Evolutionary conservation across 495 filamentous ascomycete species (phyloP).

Genomic region (Penicillium arizonense): DNA sequence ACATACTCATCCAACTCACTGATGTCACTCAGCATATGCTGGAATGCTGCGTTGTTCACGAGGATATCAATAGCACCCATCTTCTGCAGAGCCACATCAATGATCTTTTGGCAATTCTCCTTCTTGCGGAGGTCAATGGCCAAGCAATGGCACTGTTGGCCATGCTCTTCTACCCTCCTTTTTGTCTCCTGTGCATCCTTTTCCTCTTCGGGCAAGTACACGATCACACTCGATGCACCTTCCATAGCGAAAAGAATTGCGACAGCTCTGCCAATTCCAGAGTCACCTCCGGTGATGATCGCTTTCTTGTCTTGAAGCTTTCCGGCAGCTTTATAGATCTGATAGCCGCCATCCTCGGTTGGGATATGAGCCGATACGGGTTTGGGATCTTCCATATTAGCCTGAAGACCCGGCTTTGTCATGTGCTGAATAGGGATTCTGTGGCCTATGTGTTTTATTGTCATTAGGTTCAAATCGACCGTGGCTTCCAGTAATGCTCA

Average conservation of each 20-base stretch:
- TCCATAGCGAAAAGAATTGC: conserved; percentile 83
- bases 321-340: conserved; percentile 73
- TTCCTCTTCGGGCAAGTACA: conserved; percentile 75
- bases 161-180: conserved; percentile 61
- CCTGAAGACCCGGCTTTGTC: conserved; percentile 65
- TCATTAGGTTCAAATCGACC: not conserved
- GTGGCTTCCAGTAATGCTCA: not conserved
- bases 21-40: conserved; percentile 72
- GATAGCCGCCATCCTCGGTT: conserved; percentile 66
- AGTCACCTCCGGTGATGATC: conserved; percentile 82
- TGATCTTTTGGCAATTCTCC: conserved; percentile 68
- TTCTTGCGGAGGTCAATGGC: conserved; percentile 60
- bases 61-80: conserved; percentile 74
- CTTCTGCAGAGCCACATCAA: conserved; percentile 59
- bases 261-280: conserved; percentile 78
- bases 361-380: conserved; percentile 67
- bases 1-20: conserved; percentile 67
- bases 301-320: conserved; percentile 76
- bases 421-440: conserved; percentile 68
- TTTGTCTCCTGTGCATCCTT: conserved; percentile 79
- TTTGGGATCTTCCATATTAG: conserved; percentile 60
- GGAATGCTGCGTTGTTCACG: conserved; percentile 78
- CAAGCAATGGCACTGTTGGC: conserved; percentile 60
- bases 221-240: conserved; percentile 72
- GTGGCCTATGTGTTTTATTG: conserved; percentile 51